Evolutionary conservation across 2,329 filamentous ascomycete genomes (phyloP), one percentile per base, ranked within the genome.

Genomic region (Aspergillus caelatus): DNA sequence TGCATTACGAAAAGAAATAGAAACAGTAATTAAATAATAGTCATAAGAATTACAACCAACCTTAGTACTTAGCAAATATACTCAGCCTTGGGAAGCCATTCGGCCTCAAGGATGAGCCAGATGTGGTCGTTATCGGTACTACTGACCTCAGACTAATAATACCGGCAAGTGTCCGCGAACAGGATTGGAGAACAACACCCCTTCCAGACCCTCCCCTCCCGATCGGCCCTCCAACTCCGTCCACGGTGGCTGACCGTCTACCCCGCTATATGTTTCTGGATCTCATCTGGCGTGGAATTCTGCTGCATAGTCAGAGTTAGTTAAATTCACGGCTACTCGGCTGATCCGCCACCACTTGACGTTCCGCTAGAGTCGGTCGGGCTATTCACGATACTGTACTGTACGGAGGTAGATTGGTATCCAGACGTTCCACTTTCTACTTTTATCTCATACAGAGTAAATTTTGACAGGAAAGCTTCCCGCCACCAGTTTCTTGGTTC

Each of bases 261-360:
- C 58, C 64, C 66, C 64, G 62, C 66, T 68, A 68, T 64, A 67
- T 64, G 64, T 55, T 67, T 67, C 66, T 68, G 66, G 66, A 68
- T 65, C 57, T 39, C 56, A 34, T 62, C 60, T 65, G 64, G 62
- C 62, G 59, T 62, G 61, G 58, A 50, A 26, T 63, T 62, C 16
- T 39, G 46, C 61, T 63, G 56, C 61, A 58, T 56, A 41, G 32
- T n/a, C 32, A 61, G 39, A 41, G 39, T 41, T 41, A 41, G 39
- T n/a, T 19, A 41, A 2, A 41, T 41, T 50, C 30, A 39, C 53
- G 45, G 21, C 46, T 36, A 46, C 28, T 46, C 60, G 50, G 26
- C 61, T 62, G 56, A 55, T 58, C 39, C 43, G n/a, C 30, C 41
- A 26, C 52, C 34, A 16, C 34, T 36, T 23, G 52, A 16, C 36